Evolutionary conservation across 768 basidiomycete species (phyloP).

Genomic region (Tubosaeta brunneosetosa): DNA sequence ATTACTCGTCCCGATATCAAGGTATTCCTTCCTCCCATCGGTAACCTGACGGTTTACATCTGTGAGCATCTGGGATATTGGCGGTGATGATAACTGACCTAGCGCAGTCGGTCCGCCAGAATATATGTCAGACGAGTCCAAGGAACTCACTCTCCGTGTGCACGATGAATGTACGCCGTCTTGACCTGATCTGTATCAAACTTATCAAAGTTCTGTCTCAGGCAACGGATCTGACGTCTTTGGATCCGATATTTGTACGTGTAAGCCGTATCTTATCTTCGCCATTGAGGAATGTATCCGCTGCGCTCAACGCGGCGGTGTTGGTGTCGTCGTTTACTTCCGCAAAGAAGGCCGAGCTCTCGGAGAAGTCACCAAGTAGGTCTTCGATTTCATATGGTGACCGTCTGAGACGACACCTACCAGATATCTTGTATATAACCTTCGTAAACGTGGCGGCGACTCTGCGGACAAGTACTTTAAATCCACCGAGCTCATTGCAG

Average conservation of each 20-base stretch:
- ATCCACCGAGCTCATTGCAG: conserved; percentile 88
- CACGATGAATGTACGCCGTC: conserved; percentile 85
- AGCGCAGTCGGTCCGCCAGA: conserved; percentile 74
- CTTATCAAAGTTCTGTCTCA: conserved; percentile 19
- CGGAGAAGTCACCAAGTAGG: conserved; percentile 88
- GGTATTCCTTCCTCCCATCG: conserved; percentile 93
- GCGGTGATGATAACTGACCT: neutral
- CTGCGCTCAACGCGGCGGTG: conserved; percentile 77
- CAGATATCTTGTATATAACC: conserved; percentile 92
- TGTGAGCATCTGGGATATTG: conserved; percentile 41
- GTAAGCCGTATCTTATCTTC: conserved; percentile 89
- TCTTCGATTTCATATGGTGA: conserved; percentile 4
- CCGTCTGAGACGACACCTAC: neutral
- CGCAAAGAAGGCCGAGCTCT: conserved; percentile 90
- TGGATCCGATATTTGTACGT: conserved; percentile 88
- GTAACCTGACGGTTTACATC: conserved; percentile 87
- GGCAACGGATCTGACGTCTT: conserved; percentile 96
- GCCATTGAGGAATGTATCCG: conserved; percentile 93
- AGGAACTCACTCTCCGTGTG: conserved; percentile 81
- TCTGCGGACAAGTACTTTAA: conserved; percentile 92
- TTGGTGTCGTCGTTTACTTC: conserved; percentile 93
- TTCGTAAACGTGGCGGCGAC: conserved; percentile 92
- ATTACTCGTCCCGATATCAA: conserved; percentile 95
- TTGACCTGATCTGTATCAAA: neutral
- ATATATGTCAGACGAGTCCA: conserved; percentile 66